These are phyloP conservation scores for Mesostigma viride DNA, from an alignment of 139 green algal genomes.

Conservation along the genomic window DNA sequence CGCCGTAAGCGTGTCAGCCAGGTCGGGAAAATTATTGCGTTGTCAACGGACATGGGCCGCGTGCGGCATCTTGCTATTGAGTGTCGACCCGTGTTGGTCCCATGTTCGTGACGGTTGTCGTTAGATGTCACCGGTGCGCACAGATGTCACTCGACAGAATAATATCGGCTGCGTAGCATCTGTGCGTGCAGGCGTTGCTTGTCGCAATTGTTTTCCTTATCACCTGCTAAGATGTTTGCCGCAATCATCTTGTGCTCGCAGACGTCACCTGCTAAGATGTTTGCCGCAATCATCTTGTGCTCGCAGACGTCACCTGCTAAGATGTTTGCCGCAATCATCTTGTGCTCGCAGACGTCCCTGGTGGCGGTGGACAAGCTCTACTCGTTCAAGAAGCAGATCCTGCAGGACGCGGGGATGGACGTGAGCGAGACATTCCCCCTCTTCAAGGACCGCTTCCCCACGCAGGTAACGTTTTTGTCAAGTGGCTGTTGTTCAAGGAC, in stretches of 20 bases:
- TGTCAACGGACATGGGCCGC: no score
- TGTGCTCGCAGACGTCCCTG: slow-evolving; percentile 20
- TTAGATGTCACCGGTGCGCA: no score
- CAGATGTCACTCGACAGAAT: no score
- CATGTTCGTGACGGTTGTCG: no score
- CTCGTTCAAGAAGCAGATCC: slow-evolving; percentile 51
- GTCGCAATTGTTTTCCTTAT: neutral
- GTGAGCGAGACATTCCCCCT: slow-evolving; percentile 73
- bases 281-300: neutral
- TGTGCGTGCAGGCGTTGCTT: neutral
- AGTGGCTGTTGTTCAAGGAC: neutral
- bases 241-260: neutral
- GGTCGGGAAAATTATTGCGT: no score
- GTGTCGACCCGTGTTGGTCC: no score
- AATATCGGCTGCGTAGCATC: neutral
- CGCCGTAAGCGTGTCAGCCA: no score
- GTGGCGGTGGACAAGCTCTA: slow-evolving; percentile 44
- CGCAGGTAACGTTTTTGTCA: slow-evolving; percentile 42
- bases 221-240: neutral
- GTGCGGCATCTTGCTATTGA: no score
- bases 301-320: neutral
- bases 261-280: neutral
- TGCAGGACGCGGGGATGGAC: slow-evolving; percentile 50
- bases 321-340: neutral
- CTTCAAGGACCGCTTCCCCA: slow-evolving; percentile 69